A percentile compares a stretch with the other conserved stretches of the same genome.
These are phyloP conservation scores for Nakaseomyces kungkrabaensis DNA, from an alignment of 1,139 yeast genomes.

Conservation along the genomic window DNA sequence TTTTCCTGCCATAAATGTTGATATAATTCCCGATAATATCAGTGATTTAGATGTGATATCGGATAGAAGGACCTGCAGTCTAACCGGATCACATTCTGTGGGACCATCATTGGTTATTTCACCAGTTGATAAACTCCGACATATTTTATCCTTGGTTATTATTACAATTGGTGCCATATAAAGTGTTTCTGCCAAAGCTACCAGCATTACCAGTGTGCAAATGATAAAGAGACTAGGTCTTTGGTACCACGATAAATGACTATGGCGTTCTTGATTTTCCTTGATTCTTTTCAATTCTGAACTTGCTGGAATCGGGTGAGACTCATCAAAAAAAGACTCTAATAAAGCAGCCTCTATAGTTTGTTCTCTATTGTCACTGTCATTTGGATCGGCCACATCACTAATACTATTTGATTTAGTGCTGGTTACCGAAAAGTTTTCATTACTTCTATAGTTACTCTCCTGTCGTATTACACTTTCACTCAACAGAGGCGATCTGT, in stretches of 20 bases:
- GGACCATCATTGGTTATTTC: conserved; percentile 2
- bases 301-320: not conserved
- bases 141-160: conserved; percentile 20
- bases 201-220: conserved; percentile 20
- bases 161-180: conserved; percentile 22
- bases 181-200: conserved; percentile 12
- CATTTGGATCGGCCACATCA: not conserved
- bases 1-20: conserved; percentile 16
- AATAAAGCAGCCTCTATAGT: not conserved
- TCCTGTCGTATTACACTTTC: not conserved
- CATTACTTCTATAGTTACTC: not conserved
- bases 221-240: conserved; percentile 28
- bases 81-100: conserved; percentile 22
- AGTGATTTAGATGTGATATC: conserved; percentile 9
- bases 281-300: conserved; percentile 15
- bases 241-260: conserved; percentile 6
- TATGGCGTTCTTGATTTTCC: conserved; percentile 17
- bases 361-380: not conserved
- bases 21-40: conserved; percentile 12
- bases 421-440: not conserved
- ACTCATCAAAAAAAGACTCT: conserved; percentile 1
- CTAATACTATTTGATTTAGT: too few species aligned
- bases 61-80: conserved; percentile 22
- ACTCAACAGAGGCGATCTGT: not conserved
- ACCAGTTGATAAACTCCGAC: conserved; percentile 12